These are phyloP conservation scores for Eucalyptus shirleyi DNA, from an alignment of 345 rosid species.

Conservation along the genomic window DNA sequence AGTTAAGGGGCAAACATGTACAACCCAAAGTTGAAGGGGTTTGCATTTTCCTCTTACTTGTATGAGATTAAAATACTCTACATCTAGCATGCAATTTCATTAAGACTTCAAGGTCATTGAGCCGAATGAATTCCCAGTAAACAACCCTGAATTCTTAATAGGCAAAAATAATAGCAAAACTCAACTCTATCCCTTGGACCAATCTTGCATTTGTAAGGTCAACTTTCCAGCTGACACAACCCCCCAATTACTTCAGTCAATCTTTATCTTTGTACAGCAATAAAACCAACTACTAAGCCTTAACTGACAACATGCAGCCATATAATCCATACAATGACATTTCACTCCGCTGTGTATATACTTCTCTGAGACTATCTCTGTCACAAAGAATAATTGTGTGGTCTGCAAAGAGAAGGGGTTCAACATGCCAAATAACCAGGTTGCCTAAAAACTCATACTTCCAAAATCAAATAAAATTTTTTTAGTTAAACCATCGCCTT, in stretches of 20 bases:
- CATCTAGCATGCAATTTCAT: neutral
- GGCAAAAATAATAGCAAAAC: neutral
- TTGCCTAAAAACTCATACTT: neutral
- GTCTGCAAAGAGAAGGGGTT: neutral
- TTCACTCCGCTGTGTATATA: neutral
- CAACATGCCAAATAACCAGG: neutral
- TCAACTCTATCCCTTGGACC: neutral
- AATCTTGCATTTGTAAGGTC: neutral
- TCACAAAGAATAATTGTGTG: neutral
- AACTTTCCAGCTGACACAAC: neutral
- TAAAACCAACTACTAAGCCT: neutral
- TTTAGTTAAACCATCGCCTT: neutral
- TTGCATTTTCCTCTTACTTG: neutral
- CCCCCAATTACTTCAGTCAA: neutral
- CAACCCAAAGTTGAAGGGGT: neutral
- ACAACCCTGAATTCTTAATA: neutral
- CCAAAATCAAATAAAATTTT: neutral
- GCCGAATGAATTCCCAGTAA: neutral
- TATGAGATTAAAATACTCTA: neutral
- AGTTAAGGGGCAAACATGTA: neutral
- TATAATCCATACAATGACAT: neutral
- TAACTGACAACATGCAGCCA: neutral
- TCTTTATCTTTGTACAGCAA: neutral
- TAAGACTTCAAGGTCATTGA: neutral
- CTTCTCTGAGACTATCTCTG: neutral